These are phyloP conservation scores for Leccinum solheimii DNA, from an alignment of 1,284 basidiomycete species.

Conservation along the genomic window DNA sequence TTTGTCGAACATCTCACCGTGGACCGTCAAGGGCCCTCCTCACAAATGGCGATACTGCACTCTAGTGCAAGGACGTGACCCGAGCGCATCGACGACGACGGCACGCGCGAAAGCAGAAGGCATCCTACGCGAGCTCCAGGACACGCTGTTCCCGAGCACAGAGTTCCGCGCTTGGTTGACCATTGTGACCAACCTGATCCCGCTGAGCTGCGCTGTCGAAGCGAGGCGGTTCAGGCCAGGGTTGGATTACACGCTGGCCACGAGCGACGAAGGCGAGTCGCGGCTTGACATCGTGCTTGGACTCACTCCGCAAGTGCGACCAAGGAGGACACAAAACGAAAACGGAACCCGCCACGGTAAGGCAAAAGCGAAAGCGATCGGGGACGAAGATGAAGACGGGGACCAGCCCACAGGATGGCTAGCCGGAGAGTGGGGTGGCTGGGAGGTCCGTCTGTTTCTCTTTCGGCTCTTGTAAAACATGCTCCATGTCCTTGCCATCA, in stretches of 20 bases:
- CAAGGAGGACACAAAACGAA: slow-evolving; percentile 18
- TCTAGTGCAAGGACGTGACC: slow-evolving; percentile 37
- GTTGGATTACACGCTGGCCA: slow-evolving; percentile 93
- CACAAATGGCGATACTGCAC: slow-evolving; percentile 92
- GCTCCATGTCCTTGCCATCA: background rate
- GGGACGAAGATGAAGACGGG: slow-evolving; percentile 39
- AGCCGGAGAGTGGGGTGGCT: slow-evolving; percentile 85
- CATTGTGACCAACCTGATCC: slow-evolving; percentile 77
- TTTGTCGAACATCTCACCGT: slow-evolving; percentile 50
- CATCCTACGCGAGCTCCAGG: slow-evolving; percentile 64
- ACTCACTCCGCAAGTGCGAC: slow-evolving; percentile 71
- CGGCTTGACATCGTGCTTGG: slow-evolving; percentile 90
- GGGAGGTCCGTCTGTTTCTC: slow-evolving; percentile 65
- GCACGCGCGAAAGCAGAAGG: slow-evolving; percentile 47
- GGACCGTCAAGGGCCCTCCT: slow-evolving; percentile 84
- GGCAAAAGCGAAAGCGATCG: slow-evolving; percentile 26
- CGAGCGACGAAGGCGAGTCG: slow-evolving; percentile 81
- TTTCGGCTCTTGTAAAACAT: background rate
- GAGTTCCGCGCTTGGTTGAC: slow-evolving; percentile 91
- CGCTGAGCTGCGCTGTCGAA: slow-evolving; percentile 71
- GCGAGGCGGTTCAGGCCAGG: slow-evolving; percentile 91
- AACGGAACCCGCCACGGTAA: slow-evolving; percentile 16
- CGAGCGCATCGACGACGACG: background rate
- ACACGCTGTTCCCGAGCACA: slow-evolving; percentile 76
- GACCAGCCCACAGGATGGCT: slow-evolving; percentile 61